Evolutionary conservation across 208 protist species (phyloP), one percentile per base, ranked within the genome.

Genomic region (Leishmania martiniquensis): DNA sequence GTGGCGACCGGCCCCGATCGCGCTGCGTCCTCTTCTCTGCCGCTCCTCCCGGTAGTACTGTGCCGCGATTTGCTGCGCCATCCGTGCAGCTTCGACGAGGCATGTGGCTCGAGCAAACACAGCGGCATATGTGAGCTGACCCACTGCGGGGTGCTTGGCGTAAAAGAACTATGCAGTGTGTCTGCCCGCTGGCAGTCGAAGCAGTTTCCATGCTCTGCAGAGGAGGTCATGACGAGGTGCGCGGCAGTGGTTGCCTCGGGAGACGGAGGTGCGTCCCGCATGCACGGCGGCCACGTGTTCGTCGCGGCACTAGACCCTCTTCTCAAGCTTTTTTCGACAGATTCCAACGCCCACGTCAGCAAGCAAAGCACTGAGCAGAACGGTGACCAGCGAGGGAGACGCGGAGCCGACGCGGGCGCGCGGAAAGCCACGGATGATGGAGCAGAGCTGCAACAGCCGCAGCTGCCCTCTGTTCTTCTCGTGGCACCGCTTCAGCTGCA

Each of bases 401-500:
- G 34, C 17, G 60, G 60, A 29, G 17, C 15, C 20, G 20, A 66
- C 34, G 60, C 34, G 60, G 60, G 25, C 60, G 3, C 34, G 34
- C 42, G 60, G 32, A 37, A 66, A 25, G 60, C 60, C 42, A 20
- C 60, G 34, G 34, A 10, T 66, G 60, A 12, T 34, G 34, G n/a
- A 34, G 15, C 60, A 44, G 60, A 42, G 65, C 44, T 70, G 42
- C 42, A 12, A 42, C 65, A 45, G 42, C 42, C 44, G 65, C 42
- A 52, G 22, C 65, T 70, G 42, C 73, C 79, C 2, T 66, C 74
- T 34, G 37, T 86, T 37, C 49, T 92, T 13, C 76, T 92, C 1
- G 80, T 87, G 20, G 78, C 81, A 4, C 82, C 86, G 42, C 87
- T 79, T 22, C 49, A 71, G 63, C 72, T 81, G 44, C 82, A 81